Base-by-base conservation (phyloP, 2,329 filamentous ascomycete genomes). In the Aspergillus tamarii region DNA sequence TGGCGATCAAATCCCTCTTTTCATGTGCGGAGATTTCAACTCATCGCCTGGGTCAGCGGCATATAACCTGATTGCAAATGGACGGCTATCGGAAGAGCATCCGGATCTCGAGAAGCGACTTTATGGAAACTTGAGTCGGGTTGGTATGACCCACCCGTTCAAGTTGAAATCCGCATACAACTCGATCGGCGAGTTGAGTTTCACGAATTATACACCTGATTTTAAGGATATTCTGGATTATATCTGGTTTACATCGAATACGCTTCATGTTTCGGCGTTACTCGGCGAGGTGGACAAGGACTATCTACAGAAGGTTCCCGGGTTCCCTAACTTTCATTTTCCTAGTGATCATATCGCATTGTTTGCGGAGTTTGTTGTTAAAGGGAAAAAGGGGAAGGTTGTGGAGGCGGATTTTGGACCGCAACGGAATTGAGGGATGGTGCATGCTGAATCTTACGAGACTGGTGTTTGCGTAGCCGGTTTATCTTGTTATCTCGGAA, bases 11-110 rank as follows among this genome's bases (percentile, higher is more conserved):
- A 96, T 99, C 55, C 95, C 95, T 1, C 83, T 98, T 43, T 81
- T 99, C 64, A 87, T 99, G 59, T 97, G 94, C 72, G 94, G 94
- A 71, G 95, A 99, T 78, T 96, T 97, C 84, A 99, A 99, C 81
- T 97, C 94, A 4, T 90, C 89, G 1, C 87, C 88, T 14, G 89
- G 92, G 61, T 97, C 93, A 59, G 93, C 93, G 50, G 94, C 97
- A 0, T 97, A 96, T 77, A 93, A 97, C 68, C 84, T 99, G 52
- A 87, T 99, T 69, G 89, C 91, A 3, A 88, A 90, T 74, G 95
- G 95, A 45, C 88, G 87, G 48, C 86, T 99, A 23, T 84, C 88
- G 12, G 90, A 91, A 57, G 87, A 91, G 60, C 94, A 99, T 75
- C 83, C 87, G 4, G 95, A 98, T 73, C 84, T 99, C 48, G 87